phyloP scores from a whole-genome alignment of 1,284 basidiomycete genomes.

The Puccinia triticina region DNA sequence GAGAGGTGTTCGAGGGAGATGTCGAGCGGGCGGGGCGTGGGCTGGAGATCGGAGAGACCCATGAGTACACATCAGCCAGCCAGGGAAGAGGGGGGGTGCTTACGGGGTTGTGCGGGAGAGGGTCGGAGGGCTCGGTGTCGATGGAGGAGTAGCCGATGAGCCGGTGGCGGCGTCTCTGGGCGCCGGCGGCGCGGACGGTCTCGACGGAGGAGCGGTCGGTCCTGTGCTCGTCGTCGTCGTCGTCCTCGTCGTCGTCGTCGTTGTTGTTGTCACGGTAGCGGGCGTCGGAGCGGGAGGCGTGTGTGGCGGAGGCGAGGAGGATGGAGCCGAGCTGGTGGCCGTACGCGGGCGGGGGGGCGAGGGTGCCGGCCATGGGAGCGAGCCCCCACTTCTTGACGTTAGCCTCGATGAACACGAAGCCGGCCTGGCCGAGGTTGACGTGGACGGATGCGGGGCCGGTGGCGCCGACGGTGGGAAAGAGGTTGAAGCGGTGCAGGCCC shows the following conservation, averaged over 20 bases:
- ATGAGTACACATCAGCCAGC: not conserved
- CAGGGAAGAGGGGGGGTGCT: not conserved
- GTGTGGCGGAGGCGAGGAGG: slow-evolving; percentile 66
- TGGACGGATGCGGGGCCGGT: slow-evolving; percentile 92
- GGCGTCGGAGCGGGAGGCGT: not conserved
- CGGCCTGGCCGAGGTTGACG: slow-evolving; percentile 90
- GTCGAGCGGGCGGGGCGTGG: slow-evolving; percentile 38
- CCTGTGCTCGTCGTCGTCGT: not conserved
- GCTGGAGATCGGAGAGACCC: not conserved
- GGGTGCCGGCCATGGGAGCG: slow-evolving; percentile 88
- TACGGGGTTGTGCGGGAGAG: slow-evolving; percentile 38
- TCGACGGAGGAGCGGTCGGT: slow-evolving; percentile 19
- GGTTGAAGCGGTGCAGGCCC: slow-evolving; percentile 81
- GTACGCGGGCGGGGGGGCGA: slow-evolving; percentile 92
- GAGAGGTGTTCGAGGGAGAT: slow-evolving; percentile 36
- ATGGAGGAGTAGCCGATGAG: not conserved
- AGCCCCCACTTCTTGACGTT: slow-evolving; percentile 99
- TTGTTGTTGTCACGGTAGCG: not conserved
- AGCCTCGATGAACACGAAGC: slow-evolving; percentile 96
- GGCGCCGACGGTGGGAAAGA: slow-evolving; percentile 92
- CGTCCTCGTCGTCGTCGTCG: not conserved
- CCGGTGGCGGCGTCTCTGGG: not conserved
- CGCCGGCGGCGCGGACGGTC: slow-evolving; percentile 6
- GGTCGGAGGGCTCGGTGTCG: not conserved
- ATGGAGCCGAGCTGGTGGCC: slow-evolving; percentile 92